Conservation (phyloP, 768 basidiomycete genomes). For the Lactifluus rugatus region DNA sequence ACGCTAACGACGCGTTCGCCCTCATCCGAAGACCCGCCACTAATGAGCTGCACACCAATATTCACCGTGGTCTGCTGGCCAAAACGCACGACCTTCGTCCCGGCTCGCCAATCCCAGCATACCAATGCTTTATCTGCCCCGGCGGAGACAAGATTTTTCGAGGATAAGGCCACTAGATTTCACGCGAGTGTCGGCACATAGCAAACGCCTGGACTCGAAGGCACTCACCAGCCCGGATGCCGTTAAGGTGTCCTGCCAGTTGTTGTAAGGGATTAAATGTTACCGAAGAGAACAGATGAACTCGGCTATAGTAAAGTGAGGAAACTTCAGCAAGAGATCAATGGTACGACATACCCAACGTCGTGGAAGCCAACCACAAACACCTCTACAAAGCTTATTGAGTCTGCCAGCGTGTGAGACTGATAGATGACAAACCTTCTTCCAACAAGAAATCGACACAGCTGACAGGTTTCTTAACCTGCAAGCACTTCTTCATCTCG, state of each 20-base stretch:
- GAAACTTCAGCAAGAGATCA: neutral
- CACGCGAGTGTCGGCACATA: neutral
- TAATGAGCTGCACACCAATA: constrained; percentile 80
- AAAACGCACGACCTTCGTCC: constrained; percentile 81
- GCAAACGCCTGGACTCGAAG: neutral
- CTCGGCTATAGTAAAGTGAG: constrained; percentile 42
- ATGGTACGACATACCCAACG: constrained; percentile 50
- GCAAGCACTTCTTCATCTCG: constrained; percentile 61
- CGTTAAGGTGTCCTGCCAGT: constrained; percentile 77
- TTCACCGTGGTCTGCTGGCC: constrained; percentile 91
- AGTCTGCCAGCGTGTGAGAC: neutral
- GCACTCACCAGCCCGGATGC: constrained; percentile 53
- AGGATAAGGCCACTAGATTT: constrained; percentile 61
- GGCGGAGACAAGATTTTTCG: constrained; percentile 79
- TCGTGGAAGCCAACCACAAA: constrained; percentile 92
- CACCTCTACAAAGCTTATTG: constrained; percentile 43
- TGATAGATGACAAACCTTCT: constrained; percentile 42
- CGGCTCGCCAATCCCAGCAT: constrained; percentile 86
- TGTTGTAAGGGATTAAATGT: constrained; percentile 80
- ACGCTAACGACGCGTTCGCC: constrained; percentile 84
- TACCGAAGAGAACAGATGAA: constrained; percentile 79
- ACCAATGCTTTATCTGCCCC: constrained; percentile 67
- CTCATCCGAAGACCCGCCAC: constrained; percentile 36
- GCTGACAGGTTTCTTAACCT: constrained; percentile 84
- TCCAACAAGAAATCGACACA: constrained; percentile 81